Base-by-base conservation (phyloP, 2,329 filamentous ascomycete genomes). In the Neofusicoccum cordaticola region DNA sequence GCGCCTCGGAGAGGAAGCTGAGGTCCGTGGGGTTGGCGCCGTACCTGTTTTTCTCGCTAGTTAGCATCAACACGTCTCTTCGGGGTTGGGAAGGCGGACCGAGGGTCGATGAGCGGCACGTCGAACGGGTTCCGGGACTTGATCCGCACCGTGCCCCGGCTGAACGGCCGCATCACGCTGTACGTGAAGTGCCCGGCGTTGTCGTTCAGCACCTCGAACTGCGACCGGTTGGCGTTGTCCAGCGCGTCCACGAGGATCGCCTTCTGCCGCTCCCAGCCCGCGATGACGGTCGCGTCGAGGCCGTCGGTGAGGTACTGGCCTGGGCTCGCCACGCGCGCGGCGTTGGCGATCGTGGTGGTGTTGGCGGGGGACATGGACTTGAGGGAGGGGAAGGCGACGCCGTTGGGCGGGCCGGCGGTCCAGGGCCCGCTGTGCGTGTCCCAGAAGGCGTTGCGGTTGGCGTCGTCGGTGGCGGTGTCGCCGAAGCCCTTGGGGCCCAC, bases 1-100 rank as follows among this genome's bases (percentile, higher is more conserved):
- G 56, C 3, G 64, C 71, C 63, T 73, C 71, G 22, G 68, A 67
- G 11, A 72, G 48, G 1, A 72, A 66, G 6, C 64, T 9, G 4
- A 66, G 51, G 34, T 74, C 72, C 12, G 72, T 52, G 1, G 69
- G 68, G 63, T 73, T 72, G n/a, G 70, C 67, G 9, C 72, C 57
- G 50, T 71, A 70, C 7, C 45, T 48, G 9, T 2, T 22, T 22
- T 22, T 19, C 19, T 19, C 19, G 22, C 31, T 19, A 1, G 17
- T 22, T 2, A 41, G 39, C 39, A 8, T 48, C 45, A 48, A 17
- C 42, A 5, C 27, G 6, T 31, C 27, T 31, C 27, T 31, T 7
- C 6, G 27, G 5, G 27, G 27, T 31, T 5, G 27, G 27, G 27
- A 5, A 0, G 27, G 0, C 27, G 27, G 1, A 48, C 45, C 44